phyloP scores from a whole-genome alignment of 2,329 filamentous ascomycete genomes.

The Pyrenochaeta sp. region DNA sequence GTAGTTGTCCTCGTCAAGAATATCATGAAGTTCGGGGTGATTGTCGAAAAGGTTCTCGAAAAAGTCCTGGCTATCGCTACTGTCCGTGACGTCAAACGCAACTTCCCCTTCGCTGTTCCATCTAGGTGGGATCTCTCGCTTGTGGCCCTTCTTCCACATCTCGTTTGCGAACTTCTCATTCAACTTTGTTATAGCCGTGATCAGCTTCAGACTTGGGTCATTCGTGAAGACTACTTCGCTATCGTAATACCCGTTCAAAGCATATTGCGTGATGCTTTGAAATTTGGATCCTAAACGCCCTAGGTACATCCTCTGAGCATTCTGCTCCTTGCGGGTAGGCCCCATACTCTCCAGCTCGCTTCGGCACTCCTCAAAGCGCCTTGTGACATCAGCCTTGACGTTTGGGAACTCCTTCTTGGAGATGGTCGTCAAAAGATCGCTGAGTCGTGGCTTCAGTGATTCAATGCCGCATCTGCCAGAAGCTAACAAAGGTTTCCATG shows the following conservation, averaged over 20 bases:
- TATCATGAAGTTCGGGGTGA: constrained; percentile 12
- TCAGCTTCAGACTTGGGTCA: constrained; percentile 9
- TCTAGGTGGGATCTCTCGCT: constrained; percentile 2
- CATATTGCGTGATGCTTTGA: constrained; percentile 10
- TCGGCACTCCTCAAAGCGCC: constrained; percentile 1
- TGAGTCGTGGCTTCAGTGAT: constrained; percentile 51
- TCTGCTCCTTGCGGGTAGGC: constrained; percentile 5
- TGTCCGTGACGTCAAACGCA: background rate
- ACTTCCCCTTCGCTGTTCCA: constrained; percentile 2
- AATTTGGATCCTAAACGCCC: constrained; percentile 7
- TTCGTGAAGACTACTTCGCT: constrained; percentile 9
- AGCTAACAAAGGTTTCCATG: constrained; percentile 2
- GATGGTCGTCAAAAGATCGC: constrained; percentile 53
- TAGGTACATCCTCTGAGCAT: constrained; percentile 15
- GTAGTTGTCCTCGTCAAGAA: constrained; percentile 8
- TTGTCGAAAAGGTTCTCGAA: background rate
- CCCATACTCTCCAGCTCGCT: constrained; percentile 14
- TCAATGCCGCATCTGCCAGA: constrained; percentile 47
- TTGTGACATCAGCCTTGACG: constrained; percentile 34
- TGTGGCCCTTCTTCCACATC: constrained; percentile 13
- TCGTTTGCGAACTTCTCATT: constrained; percentile 15
- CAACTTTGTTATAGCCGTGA: constrained; percentile 14
- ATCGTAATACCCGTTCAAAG: constrained; percentile 13
- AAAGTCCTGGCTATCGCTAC: background rate
- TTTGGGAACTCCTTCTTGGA: constrained; percentile 58